Evolutionary conservation across 805 yeast genomes (phyloP), one percentile per base, ranked within the genome.

Genomic region (Spathaspora sp.): DNA sequence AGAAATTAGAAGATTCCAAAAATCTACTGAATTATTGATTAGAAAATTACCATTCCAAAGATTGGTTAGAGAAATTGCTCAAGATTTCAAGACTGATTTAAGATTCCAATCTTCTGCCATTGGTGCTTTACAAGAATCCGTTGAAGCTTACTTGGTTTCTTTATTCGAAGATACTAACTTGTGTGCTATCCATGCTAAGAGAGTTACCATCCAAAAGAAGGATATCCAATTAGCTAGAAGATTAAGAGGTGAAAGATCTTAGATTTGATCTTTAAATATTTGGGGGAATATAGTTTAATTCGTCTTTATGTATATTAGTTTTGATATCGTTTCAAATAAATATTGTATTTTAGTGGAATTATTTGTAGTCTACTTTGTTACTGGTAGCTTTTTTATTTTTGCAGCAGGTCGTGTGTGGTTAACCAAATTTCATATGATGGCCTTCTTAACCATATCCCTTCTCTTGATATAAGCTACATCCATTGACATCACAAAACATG

Each of bases 121-220:
- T 50, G 78, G 78, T 67, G 79, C 79, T 60, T 72, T 74, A 63
- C 79, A 74, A 65, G 79, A 74, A 69, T 71, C 79, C 54, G 78
- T 74, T 44, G 79, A 74, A 68, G 79, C 79, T 49, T 74, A 74
- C 70, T 72, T 74, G 62, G 79, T 74, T 54, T 73, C 77, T 46
- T 69, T 74, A 62, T 74, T 74, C 52, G 79, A 74, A 69, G 79
- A 74, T 68, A 74, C 79, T 58, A 74, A 74, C 72, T 74, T 74
- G 68, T 74, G 79, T 69, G 79, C 79, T 56, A 74, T 74, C 58
- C 79, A 74, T 70, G 79, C 79, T 60, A 74, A 74, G 74, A 73
- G 78, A 70, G 78, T 75, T 55, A 75, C 79, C 51, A 75, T 75
- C 65, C 78, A 74, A 61, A 74, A 75, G 78, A 75, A 75, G 70